Base-by-base conservation (phyloP, 306 rosid genomes). In the Casuarina glauca region DNA sequence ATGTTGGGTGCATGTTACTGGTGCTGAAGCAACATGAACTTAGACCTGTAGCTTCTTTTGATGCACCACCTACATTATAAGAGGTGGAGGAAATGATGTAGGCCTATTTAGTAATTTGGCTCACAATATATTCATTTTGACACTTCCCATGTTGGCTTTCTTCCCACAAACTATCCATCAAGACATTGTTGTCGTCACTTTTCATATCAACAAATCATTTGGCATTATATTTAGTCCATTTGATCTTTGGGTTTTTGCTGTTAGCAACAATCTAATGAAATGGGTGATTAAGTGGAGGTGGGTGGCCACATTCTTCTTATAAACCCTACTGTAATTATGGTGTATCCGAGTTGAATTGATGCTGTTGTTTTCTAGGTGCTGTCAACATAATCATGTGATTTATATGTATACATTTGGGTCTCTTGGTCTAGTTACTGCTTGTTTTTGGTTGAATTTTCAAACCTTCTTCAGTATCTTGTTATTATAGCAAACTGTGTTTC, bases 401-500 rank as follows among this genome's bases (percentile, higher is more conserved):
- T 13, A 15, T 63, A 63, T 12, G 44, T 63, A 36, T 36, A 41
- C n/a, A 5, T 16, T 13, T 38, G 20, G 16, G 15, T 44, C 6
- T n/a, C 20, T 3, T 63, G 9, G 46, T 63, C 46, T 38, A 15
- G 45, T 63, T 63, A 36, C 16, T 54, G 5, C 20, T 42, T 32
- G 45, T 13, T 77, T 73, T 20, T 55, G 36, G 73, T 74, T 51
- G 43, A 64, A 32, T 69, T 55, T 58, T 26, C 54, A 46, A 70
- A 38, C 8, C 61, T 45, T 57, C 72, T n/a, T 52, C 69, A 38
- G 38, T 63, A 44, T 63, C 46, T 38, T 63, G 46, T 36, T 39
- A 63, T 38, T 74, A 19, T 67, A 45, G 4, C 69, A 63, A 42
- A 42, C 60, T 46, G 44, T 43, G 20, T 45, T 49, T 75, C 9